phyloP scores from a whole-genome alignment of 1,284 basidiomycete species.

The Porodaedalea pini region DNA sequence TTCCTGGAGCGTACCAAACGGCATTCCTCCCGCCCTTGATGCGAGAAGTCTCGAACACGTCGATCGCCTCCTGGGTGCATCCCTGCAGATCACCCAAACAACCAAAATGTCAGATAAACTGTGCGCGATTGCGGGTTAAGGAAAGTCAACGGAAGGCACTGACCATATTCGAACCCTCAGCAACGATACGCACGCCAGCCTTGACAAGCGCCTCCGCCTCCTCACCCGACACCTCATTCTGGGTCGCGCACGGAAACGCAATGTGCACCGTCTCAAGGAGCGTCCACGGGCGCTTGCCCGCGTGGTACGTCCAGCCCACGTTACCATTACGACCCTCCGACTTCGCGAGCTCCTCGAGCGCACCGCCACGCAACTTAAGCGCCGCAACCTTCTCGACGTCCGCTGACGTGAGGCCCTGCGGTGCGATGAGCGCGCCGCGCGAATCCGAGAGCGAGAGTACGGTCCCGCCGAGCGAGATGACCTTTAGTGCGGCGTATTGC shows the following conservation, averaged over 20 bases:
- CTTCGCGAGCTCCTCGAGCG: constrained; percentile 48
- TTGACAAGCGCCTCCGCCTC: constrained; percentile 71
- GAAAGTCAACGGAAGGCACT: neutral
- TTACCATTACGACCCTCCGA: constrained; percentile 14
- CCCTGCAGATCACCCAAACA: constrained; percentile 28
- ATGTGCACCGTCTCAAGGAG: constrained; percentile 65
- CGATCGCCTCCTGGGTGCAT: constrained; percentile 71
- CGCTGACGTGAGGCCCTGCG: constrained; percentile 56
- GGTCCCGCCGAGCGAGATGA: constrained; percentile 73
- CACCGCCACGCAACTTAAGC: constrained; percentile 64
- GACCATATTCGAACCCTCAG: constrained; percentile 76
- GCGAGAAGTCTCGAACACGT: constrained; percentile 67
- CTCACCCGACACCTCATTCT: constrained; percentile 74
- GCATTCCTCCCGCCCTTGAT: constrained; percentile 39
- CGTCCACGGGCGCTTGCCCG: constrained; percentile 72
- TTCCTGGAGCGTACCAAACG: constrained; percentile 73
- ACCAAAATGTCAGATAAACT: neutral
- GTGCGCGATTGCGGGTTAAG: no score
- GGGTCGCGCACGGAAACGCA: constrained; percentile 74
- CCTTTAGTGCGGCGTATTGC: constrained; percentile 77
- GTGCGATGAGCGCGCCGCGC: constrained; percentile 64
- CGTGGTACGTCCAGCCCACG: constrained; percentile 58
- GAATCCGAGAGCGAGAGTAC: constrained; percentile 81
- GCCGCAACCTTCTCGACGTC: constrained; percentile 55
- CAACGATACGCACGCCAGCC: constrained; percentile 70